These are phyloP conservation scores for Coemansia sp. DNA, from an alignment of 371 early-diverging fungal species.

Conservation along the genomic window DNA sequence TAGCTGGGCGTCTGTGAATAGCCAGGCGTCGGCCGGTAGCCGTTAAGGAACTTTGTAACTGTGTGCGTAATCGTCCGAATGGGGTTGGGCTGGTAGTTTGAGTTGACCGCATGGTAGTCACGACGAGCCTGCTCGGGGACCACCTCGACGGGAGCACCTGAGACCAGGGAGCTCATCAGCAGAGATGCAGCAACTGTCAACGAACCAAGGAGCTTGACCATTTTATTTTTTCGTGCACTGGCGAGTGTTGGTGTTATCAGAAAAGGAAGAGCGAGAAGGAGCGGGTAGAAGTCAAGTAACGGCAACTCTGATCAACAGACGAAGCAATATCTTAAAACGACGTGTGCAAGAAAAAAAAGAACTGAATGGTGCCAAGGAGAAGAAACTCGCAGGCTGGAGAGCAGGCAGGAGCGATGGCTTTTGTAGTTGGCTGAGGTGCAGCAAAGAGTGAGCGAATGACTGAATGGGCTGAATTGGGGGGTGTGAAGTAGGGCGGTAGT, in stretches of 20 bases:
- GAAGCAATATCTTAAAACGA: background rate
- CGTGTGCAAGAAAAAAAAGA: background rate
- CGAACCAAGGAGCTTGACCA: constrained; percentile 25
- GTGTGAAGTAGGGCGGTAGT: constrained; percentile 3
- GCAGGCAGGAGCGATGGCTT: background rate
- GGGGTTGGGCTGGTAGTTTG: constrained; percentile 18
- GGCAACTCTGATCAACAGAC: constrained; percentile 10
- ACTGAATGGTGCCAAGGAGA: constrained; percentile 2
- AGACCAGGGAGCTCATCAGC: constrained; percentile 21
- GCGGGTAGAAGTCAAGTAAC: background rate
- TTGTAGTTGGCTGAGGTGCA: background rate
- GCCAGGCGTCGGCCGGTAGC: background rate
- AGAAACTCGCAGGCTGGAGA: background rate
- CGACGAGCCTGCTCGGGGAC: constrained; percentile 36
- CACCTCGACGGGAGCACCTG: constrained; percentile 18
- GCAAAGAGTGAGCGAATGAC: background rate
- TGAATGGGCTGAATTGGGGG: constrained; percentile 1
- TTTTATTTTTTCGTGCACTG: background rate
- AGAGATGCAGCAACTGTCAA: constrained; percentile 18
- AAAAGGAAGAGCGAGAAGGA: background rate
- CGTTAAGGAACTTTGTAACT: background rate
- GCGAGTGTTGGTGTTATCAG: background rate
- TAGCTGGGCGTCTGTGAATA: background rate
- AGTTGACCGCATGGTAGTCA: constrained; percentile 26
- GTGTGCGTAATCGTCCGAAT: constrained; percentile 18